Conservation (phyloP, 768 basidiomycete species). For the Glaciozyma antarctica region DNA sequence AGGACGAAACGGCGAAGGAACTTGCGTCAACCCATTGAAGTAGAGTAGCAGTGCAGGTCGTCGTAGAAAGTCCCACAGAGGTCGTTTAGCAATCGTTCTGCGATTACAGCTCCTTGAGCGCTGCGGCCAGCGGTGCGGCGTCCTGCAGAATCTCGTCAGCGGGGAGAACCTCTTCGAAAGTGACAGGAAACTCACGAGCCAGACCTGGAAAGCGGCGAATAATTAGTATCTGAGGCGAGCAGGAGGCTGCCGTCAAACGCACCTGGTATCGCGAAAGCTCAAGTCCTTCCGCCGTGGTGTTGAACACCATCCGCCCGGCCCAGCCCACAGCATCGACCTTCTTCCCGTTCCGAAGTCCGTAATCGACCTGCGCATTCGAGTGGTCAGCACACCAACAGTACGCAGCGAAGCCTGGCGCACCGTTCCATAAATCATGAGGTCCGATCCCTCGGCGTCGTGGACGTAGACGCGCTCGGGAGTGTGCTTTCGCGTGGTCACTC, state of each 20-base stretch:
- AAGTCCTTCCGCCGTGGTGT: background rate
- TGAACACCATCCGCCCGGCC: conserved; percentile 17
- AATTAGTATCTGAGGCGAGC: background rate
- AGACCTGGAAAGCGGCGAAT: background rate
- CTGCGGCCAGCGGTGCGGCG: conserved; percentile 9
- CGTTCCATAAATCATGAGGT: conserved; percentile 22
- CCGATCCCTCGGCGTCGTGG: conserved; percentile 1
- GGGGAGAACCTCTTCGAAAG: background rate
- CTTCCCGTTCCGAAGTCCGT: conserved; percentile 20
- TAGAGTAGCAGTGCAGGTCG: no score
- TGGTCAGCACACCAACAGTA: background rate
- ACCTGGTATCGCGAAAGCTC: background rate
- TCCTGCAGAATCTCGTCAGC: conserved; percentile 12
- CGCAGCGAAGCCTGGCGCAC: background rate
- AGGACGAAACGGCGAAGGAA: no score
- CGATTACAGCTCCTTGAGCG: background rate
- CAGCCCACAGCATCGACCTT: conserved; percentile 16
- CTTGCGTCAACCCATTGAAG: no score
- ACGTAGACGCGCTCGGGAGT: conserved; percentile 2
- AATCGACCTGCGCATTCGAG: conserved; percentile 10
- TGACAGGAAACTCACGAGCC: background rate
- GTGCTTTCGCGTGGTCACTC: conserved; percentile 13
- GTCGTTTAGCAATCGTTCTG: no score
- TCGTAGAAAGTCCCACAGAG: no score
- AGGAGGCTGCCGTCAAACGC: background rate